These are phyloP conservation scores for Aspergillus cavernicola DNA, from an alignment of 495 filamentous ascomycete species.

Conservation along the genomic window DNA sequence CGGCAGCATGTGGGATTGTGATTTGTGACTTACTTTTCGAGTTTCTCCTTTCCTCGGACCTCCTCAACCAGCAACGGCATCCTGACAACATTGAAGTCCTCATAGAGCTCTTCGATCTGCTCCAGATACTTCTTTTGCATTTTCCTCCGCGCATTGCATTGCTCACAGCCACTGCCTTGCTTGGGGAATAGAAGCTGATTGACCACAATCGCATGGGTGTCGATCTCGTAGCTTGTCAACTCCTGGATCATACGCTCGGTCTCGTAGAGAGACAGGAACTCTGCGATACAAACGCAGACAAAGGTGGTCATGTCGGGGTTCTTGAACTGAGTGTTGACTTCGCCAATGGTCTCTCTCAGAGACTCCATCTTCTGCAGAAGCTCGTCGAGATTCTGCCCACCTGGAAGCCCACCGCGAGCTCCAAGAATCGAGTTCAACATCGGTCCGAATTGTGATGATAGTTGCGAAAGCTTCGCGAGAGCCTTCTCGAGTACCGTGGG, in stretches of 20 bases:
- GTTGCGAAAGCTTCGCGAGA: slow-evolving; percentile 89
- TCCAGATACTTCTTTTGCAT: slow-evolving; percentile 99
- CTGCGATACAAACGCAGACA: slow-evolving; percentile 96
- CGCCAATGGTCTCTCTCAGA: slow-evolving; percentile 84
- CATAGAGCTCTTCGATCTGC: slow-evolving; percentile 97
- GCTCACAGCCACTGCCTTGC: slow-evolving; percentile 79
- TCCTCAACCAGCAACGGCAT: slow-evolving; percentile 96
- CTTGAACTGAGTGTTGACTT: slow-evolving; percentile 98
- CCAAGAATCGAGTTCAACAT: slow-evolving; percentile 93
- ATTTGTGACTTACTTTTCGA: slow-evolving; percentile 65
- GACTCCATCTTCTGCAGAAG: slow-evolving; percentile 92
- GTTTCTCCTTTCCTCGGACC: slow-evolving; percentile 87
- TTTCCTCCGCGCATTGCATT: slow-evolving; percentile 90
- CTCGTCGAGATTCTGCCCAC: slow-evolving; percentile 85
- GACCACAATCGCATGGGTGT: slow-evolving; percentile 95
- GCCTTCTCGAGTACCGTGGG: slow-evolving; percentile 98
- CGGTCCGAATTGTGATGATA: slow-evolving; percentile 90
- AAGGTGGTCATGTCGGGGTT: slow-evolving; percentile 94
- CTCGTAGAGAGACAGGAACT: slow-evolving; percentile 96
- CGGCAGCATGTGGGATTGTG: background rate
- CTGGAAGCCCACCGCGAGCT: slow-evolving; percentile 75
- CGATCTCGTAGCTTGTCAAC: slow-evolving; percentile 86
- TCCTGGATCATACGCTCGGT: slow-evolving; percentile 99
- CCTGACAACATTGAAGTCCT: slow-evolving; percentile 98
- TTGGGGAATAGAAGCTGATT: slow-evolving; percentile 96